Conservation (phyloP, 805 yeast genomes). For the Blastobotrys muscicola region DNA sequence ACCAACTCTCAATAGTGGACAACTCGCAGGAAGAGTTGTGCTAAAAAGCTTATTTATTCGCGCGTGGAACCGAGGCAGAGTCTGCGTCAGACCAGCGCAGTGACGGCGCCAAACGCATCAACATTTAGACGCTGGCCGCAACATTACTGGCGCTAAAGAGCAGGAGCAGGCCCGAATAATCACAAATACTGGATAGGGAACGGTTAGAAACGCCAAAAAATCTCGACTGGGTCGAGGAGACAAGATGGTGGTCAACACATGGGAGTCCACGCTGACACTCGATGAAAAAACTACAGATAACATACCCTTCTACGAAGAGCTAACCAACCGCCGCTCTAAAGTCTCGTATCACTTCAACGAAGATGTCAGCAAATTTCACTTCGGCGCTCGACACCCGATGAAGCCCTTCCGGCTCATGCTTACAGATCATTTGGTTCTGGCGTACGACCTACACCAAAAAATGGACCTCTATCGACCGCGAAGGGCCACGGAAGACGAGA, state of each 20-base stretch:
- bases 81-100: too few species aligned
- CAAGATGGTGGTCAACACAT: conserved; percentile 16
- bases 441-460: conserved; percentile 74
- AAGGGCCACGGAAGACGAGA: conserved; percentile 71
- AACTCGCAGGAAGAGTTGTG: too few species aligned
- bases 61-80: too few species aligned
- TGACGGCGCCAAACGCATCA: too few species aligned
- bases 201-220: too few species aligned
- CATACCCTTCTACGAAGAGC: conserved; percentile 40
- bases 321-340: conserved; percentile 22
- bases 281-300: conserved; percentile 34
- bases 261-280: conserved; percentile 27
- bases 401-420: conserved; percentile 90
- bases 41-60: too few species aligned
- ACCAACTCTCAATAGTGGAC: too few species aligned
- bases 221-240: conserved; percentile 1
- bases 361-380: conserved; percentile 70
- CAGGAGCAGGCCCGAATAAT: too few species aligned
- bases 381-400: conserved; percentile 97
- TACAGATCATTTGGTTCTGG: conserved; percentile 82
- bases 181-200: too few species aligned
- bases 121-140: too few species aligned
- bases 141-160: too few species aligned
- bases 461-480: conserved; percentile 88
- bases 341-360: conserved; percentile 88